Evolutionary conservation across 148 eudicot species (phyloP).

Genomic region (Oxyria digyna): DNA sequence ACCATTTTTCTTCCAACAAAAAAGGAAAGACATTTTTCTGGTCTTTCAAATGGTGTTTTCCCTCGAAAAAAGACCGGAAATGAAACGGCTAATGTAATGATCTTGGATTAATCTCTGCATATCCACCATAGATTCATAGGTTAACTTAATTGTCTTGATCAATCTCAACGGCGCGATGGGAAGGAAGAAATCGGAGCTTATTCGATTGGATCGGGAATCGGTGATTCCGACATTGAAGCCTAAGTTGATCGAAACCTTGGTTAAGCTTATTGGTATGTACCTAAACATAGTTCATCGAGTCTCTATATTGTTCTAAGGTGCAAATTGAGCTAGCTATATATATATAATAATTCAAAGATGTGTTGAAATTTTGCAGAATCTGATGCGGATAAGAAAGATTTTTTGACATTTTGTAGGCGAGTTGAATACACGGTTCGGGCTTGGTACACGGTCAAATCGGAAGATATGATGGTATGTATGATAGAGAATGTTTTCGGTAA

Average conservation of each 20-base stretch:
- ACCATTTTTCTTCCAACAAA: not conserved
- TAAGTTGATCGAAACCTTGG: constrained; percentile 42
- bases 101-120: not conserved
- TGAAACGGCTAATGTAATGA: too few relatives aligned
- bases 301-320: not conserved
- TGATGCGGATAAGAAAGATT: constrained; percentile 38
- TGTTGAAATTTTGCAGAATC: constrained; percentile 29
- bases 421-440: constrained; percentile 80
- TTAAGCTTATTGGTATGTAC: constrained; percentile 47
- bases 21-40: not conserved
- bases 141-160: not conserved
- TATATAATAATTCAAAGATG: not conserved
- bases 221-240: constrained; percentile 69
- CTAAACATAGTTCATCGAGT: not conserved
- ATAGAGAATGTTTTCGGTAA: too few relatives aligned
- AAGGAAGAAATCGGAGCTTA: constrained; percentile 34
- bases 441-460: constrained; percentile 71
- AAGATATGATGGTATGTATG: constrained; percentile 61
- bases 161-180: constrained; percentile 8
- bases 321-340: not conserved
- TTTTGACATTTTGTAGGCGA: constrained; percentile 60
- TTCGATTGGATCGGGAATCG: constrained; percentile 62
- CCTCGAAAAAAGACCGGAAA: not conserved
- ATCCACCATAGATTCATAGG: not conserved
- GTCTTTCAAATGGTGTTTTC: not conserved